Base-by-base conservation (phyloP, 1,284 basidiomycete species). In the Ganoderma meredithae region DNA sequence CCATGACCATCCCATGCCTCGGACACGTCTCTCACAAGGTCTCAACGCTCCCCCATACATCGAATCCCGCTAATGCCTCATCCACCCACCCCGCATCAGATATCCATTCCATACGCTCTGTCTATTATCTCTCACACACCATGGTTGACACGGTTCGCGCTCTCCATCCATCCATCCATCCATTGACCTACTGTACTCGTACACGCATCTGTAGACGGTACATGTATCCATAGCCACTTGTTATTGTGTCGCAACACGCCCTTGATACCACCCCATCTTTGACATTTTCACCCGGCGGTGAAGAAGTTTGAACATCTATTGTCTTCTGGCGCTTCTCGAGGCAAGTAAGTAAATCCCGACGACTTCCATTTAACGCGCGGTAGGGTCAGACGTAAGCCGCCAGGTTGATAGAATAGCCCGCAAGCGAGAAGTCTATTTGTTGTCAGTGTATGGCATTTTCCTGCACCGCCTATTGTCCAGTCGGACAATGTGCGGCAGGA, bases 191-290 rank as follows among this genome's bases (percentile, higher is more conserved):
- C 56, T 44, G 60, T 31, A 31, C 27, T 55, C 52, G 59, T 67
- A 64, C 62, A 64, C 64, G 56, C 66, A 70, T 66, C n/a, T 71
- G 70, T 72, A 72, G 66, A 72, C 65, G 67, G 60, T 65, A 68
- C 61, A 58, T 72, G 68, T 70, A 72, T 70, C 71, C 69, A 66
- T 72, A 72, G 65, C 33, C 68, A 62, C 58, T 44, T 49, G 22
- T 69, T 72, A 72, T 72, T 72, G 71, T 72, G 63, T 69, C 65
- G 64, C 62, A 47, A 44, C n/a, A 52, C 62, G 58, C 52, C 66
- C 52, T 58, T 40, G 68, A 69, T 68, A 60, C 62, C 62, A 69
- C 39, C 17, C 10, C 19, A 41, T 63, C 27, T 56, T 10, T 36
- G 36, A 36, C 36, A 9, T 2, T 36, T 36, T 36, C 3, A 43